Evolutionary conservation across 2,329 filamentous ascomycete genomes (phyloP).

Genomic region (Beauveria pseudobassiana): DNA sequence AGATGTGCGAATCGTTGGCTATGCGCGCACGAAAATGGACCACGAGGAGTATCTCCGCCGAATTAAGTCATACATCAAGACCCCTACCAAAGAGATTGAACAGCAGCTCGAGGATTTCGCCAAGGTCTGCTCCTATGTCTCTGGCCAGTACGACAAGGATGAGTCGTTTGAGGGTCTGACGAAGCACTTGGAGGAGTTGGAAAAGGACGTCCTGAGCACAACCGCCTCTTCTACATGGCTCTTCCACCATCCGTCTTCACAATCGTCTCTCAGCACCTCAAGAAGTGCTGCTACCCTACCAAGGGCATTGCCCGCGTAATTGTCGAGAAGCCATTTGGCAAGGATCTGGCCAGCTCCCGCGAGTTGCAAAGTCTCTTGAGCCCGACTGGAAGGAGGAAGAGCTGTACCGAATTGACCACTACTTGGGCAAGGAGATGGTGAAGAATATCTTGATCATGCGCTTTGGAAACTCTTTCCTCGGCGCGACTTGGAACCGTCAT

Average conservation of each 20-base stretch:
- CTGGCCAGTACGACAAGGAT: conserved; percentile 97
- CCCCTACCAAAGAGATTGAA: conserved; percentile 93
- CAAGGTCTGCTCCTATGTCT: conserved; percentile 81
- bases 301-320: conserved; percentile 90
- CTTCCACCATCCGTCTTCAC: conserved; percentile 97
- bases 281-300: conserved; percentile 92
- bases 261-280: conserved; percentile 92
- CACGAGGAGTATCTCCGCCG: conserved; percentile 89
- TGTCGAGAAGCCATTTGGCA: conserved; percentile 98
- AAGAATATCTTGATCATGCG: conserved; percentile 98
- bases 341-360: conserved; percentile 88
- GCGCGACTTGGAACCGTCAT: conserved; percentile 97
- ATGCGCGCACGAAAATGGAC: conserved; percentile 99
- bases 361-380: conserved; percentile 88
- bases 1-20: conserved; percentile 94
- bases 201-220: conserved; percentile 73
- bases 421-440: conserved; percentile 99
- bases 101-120: conserved; percentile 90
- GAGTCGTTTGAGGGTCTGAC: conserved; percentile 84
- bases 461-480: conserved; percentile 98
- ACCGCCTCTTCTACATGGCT: conserved; percentile 99
- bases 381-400: conserved; percentile 99
- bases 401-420: conserved; percentile 98
- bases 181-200: conserved; percentile 77
- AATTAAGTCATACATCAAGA: conserved; percentile 98